phyloP scores from a whole-genome alignment of 306 rosid species.

The Cyamopsis tetragonoloba region DNA sequence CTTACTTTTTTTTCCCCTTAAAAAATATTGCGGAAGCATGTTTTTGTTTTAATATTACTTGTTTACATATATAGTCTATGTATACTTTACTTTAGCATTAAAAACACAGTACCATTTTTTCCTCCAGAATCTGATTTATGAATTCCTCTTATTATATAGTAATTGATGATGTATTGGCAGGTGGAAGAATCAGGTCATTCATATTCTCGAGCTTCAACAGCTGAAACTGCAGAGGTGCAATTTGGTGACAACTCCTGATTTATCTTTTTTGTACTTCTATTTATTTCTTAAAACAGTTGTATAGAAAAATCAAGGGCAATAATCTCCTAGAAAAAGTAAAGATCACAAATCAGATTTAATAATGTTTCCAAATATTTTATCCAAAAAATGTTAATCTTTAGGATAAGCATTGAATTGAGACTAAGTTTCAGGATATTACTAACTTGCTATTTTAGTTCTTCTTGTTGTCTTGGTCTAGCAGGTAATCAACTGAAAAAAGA shows the following conservation, averaged over 20 bases:
- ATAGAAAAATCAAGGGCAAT: background rate
- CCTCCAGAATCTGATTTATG: background rate
- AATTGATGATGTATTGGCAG: constrained; percentile 32
- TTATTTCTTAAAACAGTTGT: constrained; percentile 8
- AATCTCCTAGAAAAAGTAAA: background rate
- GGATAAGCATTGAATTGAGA: too few relatives aligned
- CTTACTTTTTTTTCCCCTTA: background rate
- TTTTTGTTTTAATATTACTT: background rate
- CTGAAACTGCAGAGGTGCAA: constrained; percentile 56
- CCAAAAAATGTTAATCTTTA: background rate
- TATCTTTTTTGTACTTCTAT: constrained; percentile 19
- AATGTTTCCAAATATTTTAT: background rate
- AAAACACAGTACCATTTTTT: background rate
- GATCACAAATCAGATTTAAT: background rate
- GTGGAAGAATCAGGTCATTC: constrained; percentile 50
- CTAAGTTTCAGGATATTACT: too few relatives aligned
- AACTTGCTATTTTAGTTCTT: constrained; percentile 14
- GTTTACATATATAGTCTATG: constrained; percentile 1
- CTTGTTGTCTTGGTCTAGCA: background rate
- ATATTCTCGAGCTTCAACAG: constrained; percentile 39
- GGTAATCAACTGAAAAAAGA: constrained; percentile 4
- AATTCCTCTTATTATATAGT: constrained; percentile 11
- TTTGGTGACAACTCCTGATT: constrained; percentile 16
- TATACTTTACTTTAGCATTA: background rate
- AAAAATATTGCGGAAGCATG: background rate